phyloP scores from a whole-genome alignment of 805 yeast genomes.

The Starmerella roubikii region DNA sequence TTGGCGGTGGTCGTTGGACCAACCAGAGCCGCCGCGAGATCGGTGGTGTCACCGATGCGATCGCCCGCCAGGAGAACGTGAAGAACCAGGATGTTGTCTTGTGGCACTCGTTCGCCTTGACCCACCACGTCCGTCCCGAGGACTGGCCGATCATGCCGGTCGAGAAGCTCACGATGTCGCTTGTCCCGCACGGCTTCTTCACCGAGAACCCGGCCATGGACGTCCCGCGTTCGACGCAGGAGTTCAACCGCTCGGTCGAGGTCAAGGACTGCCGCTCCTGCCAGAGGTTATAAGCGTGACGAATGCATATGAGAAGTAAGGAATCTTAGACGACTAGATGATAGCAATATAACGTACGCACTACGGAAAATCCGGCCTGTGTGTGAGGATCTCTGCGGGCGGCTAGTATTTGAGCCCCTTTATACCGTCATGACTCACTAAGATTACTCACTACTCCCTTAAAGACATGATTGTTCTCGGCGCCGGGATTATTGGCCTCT shows the following conservation, averaged over 20 bases:
- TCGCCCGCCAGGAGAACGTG: slow-evolving; percentile 40
- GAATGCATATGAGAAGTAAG: no score
- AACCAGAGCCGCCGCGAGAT: slow-evolving; percentile 65
- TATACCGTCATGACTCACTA: no score
- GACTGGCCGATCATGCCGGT: slow-evolving; percentile 87
- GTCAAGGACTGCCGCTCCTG: slow-evolving; percentile 20
- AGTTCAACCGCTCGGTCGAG: slow-evolving; percentile 46
- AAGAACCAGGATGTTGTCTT: slow-evolving; percentile 57
- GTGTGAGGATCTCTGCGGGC: no score
- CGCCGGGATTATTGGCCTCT: slow-evolving; percentile 54
- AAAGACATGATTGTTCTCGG: slow-evolving; percentile 33
- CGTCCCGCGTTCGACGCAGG: slow-evolving; percentile 55
- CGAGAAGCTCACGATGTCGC: slow-evolving; percentile 53
- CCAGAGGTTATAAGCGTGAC: slow-evolving; percentile 12
- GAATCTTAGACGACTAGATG: no score
- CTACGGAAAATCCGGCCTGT: no score
- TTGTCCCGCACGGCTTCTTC: slow-evolving; percentile 62
- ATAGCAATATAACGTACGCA: no score
- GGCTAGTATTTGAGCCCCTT: no score
- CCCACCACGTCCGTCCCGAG: slow-evolving; percentile 58
- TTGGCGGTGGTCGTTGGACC: slow-evolving; percentile 76
- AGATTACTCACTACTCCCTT: no score
- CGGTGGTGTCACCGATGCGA: slow-evolving; percentile 23
- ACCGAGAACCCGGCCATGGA: slow-evolving; percentile 69
- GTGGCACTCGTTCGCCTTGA: slow-evolving; percentile 71